Percentiles rank a stretch among this genome's conserved stretches.
Evolutionary conservation across 352 stramenopile genomes (phyloP).

Genomic region (Globisporangium splendens): DNA sequence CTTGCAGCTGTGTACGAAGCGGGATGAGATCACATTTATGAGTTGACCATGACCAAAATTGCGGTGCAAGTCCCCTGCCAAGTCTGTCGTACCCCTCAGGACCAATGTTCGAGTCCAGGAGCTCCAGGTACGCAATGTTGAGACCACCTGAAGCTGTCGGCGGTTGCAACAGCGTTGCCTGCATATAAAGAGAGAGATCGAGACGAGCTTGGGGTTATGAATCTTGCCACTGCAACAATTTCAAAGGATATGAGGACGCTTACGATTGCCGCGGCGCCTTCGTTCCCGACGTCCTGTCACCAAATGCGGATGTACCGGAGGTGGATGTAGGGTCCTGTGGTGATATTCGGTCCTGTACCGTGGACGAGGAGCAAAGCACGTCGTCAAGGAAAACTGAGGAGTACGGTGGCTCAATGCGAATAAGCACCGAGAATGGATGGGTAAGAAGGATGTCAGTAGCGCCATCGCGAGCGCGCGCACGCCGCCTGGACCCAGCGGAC

Average conservation of each 20-base stretch:
- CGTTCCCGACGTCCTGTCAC: slow-evolving; percentile 76
- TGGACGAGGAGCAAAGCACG: slow-evolving; percentile 14
- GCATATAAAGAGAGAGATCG: neutral
- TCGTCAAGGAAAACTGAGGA: slow-evolving; percentile 38
- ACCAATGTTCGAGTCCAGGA: slow-evolving; percentile 75
- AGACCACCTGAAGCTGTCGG: slow-evolving; percentile 31
- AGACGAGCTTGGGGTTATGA: neutral
- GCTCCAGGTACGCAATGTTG: slow-evolving; percentile 76
- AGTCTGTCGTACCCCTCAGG: slow-evolving; percentile 23
- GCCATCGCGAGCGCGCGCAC: slow-evolving; percentile 65
- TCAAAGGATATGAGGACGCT: neutral
- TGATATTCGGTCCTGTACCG: slow-evolving; percentile 62
- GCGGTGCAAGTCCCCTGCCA: neutral
- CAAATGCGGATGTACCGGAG: slow-evolving; percentile 78
- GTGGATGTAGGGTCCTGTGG: slow-evolving; percentile 55
- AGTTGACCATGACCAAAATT: too few species aligned
- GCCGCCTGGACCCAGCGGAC: slow-evolving; percentile 51
- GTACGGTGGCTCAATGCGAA: neutral
- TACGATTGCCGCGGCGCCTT: slow-evolving; percentile 70
- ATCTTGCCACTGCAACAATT: neutral
- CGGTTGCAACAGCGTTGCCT: slow-evolving; percentile 42
- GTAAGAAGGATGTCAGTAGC: slow-evolving; percentile 71
- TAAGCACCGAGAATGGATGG: slow-evolving; percentile 5
- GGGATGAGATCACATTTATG: too few species aligned
- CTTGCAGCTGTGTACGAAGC: slow-evolving; percentile 31